phyloP scores from a whole-genome alignment of 2,329 filamentous ascomycete species.

The Talaromyces albobiverticillius region DNA sequence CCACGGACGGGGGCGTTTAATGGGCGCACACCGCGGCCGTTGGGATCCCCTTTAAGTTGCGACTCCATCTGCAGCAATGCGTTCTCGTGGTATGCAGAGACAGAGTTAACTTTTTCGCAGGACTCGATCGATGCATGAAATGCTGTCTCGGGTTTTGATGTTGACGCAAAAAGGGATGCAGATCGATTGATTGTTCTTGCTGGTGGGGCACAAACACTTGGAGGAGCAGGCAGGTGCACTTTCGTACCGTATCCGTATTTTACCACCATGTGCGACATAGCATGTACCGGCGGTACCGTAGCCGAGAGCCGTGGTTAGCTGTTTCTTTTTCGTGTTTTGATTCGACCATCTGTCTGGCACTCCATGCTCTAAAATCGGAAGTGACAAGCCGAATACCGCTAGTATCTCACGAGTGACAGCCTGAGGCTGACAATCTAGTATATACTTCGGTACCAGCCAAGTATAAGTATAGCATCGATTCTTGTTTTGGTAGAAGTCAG shows the following conservation, averaged over 20 bases:
- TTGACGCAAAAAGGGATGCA: not conserved
- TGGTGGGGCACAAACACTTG: not conserved
- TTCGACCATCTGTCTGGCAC: not conserved
- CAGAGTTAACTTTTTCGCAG: not conserved
- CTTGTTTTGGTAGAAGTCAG: too few relatives aligned
- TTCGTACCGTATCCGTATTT: not conserved
- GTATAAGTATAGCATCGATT: too few relatives aligned
- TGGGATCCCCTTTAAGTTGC: not conserved
- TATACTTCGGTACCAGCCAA: too few relatives aligned
- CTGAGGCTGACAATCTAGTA: too few relatives aligned
- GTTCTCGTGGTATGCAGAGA: not conserved
- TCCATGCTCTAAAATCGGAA: not conserved
- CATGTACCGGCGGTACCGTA: too few relatives aligned
- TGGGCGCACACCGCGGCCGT: constrained; percentile 3
- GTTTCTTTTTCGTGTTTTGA: not conserved
- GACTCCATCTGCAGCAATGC: constrained; percentile 5
- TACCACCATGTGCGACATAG: too few relatives aligned
- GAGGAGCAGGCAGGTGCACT: too few relatives aligned
- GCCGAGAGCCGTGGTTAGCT: too few relatives aligned
- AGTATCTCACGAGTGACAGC: not conserved
- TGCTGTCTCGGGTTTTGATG: not conserved
- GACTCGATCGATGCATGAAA: not conserved
- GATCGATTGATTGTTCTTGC: not conserved
- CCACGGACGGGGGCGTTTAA: constrained; percentile 11
- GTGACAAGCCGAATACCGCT: not conserved